Conservation (phyloP, 2,329 filamentous ascomycete genomes). For the Claviceps purpurea region DNA sequence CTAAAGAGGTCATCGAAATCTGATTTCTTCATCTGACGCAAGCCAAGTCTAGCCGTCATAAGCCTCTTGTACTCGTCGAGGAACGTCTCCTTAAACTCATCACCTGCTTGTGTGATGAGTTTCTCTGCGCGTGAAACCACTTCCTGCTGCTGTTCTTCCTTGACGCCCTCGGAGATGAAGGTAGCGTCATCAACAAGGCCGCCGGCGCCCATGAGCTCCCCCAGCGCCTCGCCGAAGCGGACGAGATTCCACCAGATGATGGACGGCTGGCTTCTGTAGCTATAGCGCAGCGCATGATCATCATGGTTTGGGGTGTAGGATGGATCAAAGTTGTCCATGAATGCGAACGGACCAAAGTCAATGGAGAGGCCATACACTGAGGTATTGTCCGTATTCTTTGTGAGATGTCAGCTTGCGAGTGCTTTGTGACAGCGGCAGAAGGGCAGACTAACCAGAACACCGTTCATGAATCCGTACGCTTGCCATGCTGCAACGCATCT, state of each 20-base stretch:
- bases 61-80: constrained; percentile 76
- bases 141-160: constrained; percentile 46
- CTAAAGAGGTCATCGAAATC: constrained; percentile 77
- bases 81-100: constrained; percentile 83
- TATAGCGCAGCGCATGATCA: constrained; percentile 74
- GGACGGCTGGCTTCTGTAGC: constrained; percentile 85
- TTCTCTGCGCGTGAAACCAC: constrained; percentile 69
- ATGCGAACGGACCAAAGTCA: constrained; percentile 94
- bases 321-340: constrained; percentile 94
- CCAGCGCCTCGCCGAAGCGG: constrained; percentile 75
- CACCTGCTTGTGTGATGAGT: constrained; percentile 65
- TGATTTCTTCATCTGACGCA: constrained; percentile 51
- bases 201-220: constrained; percentile 75
- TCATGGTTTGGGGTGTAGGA: constrained; percentile 95
- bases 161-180: constrained; percentile 62
- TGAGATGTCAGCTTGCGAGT: constrained; percentile 9
- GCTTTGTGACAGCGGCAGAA: not conserved
- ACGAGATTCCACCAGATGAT: constrained; percentile 99
- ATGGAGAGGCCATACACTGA: constrained; percentile 79
- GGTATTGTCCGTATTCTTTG: constrained; percentile 84
- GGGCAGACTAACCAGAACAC: constrained; percentile 48
- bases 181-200: constrained; percentile 53
- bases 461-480: constrained; percentile 98
- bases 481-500: constrained; percentile 87
- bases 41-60: constrained; percentile 68